Evolutionary conservation across 441 rosid species (phyloP), one percentile per base, ranked within the genome.

Genomic region (Lepidium campestre): DNA sequence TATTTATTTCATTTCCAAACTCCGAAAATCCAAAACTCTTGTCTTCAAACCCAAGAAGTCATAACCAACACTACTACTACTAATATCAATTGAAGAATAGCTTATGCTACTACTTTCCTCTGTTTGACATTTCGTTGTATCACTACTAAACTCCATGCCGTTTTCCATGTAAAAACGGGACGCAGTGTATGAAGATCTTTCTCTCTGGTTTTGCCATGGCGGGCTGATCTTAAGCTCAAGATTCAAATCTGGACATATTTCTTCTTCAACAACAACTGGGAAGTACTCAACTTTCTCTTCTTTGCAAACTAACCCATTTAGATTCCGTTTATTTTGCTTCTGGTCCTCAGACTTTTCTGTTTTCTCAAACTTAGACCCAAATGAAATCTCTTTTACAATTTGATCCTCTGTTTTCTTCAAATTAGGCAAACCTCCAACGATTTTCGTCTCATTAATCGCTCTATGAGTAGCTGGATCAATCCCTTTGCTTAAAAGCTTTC

Each of bases 391-490:
- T 37, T 60, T 67, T 4, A 66, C 72, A 59, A 46, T 4, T 37
- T 58, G 71, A 72, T 65, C 64, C 54, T 61, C 64, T 53, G 41
- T 53, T 73, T 60, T 63, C 53, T 20, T 71, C 45, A 17, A 39
- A 10, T 25, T n/a, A n/a, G n/a, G n/a, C n/a, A n/a, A n/a, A n/a
- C n/a, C n/a, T n/a, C n/a, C 36, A 20, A 17, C 44, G 29, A 34
- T 17, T 41, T 44, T 58, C 4, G 25, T 44, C 37, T 56, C 68
- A 49, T 73, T 58, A 55, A 76, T 72, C 25, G 85, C 77, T 67
- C 90, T 74, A 50, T 91, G 98, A 19, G 96, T 86, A 1, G 86
- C 62, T 1, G 96, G 98, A 77, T 91, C 98, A 58, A 91, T 87
- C 22, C 98, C 98, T 75, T 93, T 81, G 58, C 80, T 89, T 64